Percentiles rank a stretch among this genome's conserved stretches.
Evolutionary conservation across 2,329 filamentous ascomycete genomes (phyloP).

Genomic region (Calonectria honghensis): DNA sequence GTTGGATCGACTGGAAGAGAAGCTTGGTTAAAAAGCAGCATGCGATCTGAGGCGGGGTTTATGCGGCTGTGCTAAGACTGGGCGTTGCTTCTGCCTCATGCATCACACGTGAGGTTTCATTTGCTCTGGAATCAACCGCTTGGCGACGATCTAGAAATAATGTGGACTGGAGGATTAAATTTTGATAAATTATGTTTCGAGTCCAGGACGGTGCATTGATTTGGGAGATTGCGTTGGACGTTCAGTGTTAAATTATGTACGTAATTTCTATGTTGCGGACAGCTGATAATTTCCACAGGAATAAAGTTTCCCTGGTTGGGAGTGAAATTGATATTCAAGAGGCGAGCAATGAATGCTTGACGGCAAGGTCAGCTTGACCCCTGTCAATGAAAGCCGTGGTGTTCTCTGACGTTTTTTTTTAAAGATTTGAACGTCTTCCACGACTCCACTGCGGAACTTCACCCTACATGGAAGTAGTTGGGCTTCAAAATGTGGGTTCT

Average conservation of each 20-base stretch:
- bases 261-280: too few species aligned
- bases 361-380: neutral
- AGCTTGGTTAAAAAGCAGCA: neutral
- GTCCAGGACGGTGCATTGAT: too few species aligned
- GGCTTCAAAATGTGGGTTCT: constrained; percentile 23
- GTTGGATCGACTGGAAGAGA: neutral
- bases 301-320: too few species aligned
- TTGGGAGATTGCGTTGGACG: too few species aligned
- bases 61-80: too few species aligned
- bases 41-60: neutral
- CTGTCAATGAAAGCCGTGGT: neutral
- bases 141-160: too few species aligned
- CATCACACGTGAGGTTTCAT: neutral
- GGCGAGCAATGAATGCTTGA: neutral
- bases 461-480: neutral
- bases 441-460: neutral
- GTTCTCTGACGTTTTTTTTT: neutral
- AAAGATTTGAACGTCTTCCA: neutral
- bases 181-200: too few species aligned
- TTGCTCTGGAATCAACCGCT: too few species aligned
- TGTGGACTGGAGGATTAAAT: too few species aligned
- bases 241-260: too few species aligned
- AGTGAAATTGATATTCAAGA: too few species aligned
- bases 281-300: too few species aligned
- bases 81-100: neutral